These are phyloP conservation scores for Botryobasidium botryosum DNA, from an alignment of 768 basidiomycete species.

Conservation along the genomic window DNA sequence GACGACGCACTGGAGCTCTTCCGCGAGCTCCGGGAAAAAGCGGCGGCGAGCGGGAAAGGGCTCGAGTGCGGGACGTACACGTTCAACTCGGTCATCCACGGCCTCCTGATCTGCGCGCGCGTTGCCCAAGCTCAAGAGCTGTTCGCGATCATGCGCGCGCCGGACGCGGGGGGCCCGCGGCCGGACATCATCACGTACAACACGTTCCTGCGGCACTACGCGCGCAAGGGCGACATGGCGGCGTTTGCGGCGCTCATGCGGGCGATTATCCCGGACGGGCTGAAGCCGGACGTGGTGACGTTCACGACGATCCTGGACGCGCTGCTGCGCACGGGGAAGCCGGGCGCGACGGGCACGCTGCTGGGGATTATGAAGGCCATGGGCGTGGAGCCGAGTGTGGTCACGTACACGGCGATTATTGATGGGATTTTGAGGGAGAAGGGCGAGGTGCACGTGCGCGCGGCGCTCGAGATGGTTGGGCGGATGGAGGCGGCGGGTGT, in stretches of 20 bases:
- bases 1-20: conserved; percentile 8
- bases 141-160: conserved; percentile 23
- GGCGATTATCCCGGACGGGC: conserved; percentile 32
- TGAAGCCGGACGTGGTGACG: conserved; percentile 66
- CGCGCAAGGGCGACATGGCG: conserved; percentile 43
- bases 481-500: conserved; percentile 47
- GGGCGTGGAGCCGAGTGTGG: conserved; percentile 54
- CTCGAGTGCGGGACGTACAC: conserved; percentile 2
- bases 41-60: background rate
- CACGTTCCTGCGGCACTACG: conserved; percentile 54
- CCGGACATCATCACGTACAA: conserved; percentile 71
- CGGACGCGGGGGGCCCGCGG: conserved; percentile 43
- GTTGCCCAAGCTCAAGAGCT: conserved; percentile 23
- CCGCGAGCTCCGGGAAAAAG: background rate
- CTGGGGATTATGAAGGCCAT: conserved; percentile 60
- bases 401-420: conserved; percentile 67
- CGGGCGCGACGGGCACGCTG: conserved; percentile 45
- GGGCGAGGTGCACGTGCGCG: conserved; percentile 33
- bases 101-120: conserved; percentile 31
- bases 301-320: conserved; percentile 77
- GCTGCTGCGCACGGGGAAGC: conserved; percentile 45
- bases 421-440: conserved; percentile 47
- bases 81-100: conserved; percentile 63
- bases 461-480: conserved; percentile 50
- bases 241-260: conserved; percentile 40